A percentile compares a stretch with the other conserved stretches of the same genome.
Conservation (phyloP, 2,329 filamentous ascomycete species). For the Dothiorella sarmentorum region DNA sequence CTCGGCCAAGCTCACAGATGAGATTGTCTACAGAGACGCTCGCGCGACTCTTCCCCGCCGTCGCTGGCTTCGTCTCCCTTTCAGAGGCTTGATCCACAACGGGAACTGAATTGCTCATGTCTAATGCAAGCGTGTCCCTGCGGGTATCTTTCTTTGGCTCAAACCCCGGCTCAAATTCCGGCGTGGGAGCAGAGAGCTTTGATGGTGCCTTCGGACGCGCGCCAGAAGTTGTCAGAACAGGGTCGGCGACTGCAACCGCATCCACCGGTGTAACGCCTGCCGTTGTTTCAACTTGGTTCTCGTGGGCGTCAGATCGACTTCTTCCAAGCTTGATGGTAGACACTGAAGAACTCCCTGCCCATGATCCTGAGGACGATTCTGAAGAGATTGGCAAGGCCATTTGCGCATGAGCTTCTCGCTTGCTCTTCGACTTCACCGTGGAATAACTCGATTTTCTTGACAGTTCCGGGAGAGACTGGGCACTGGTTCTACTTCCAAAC, state of each 20-base stretch:
- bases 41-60: not conserved
- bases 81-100: no score
- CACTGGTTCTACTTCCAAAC: not conserved
- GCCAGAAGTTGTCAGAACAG: no score
- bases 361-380: not conserved
- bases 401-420: not conserved
- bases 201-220: no score
- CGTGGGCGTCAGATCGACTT: not conserved
- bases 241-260: not conserved
- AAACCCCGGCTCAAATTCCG: no score
- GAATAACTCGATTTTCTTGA: not conserved
- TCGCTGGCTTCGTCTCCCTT: not conserved
- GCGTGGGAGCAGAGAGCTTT: no score
- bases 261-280: not conserved
- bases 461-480: not conserved
- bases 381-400: not conserved
- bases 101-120: no score
- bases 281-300: not conserved
- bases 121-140: no score
- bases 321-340: not conserved
- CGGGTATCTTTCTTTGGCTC: no score
- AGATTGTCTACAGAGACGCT: no score
- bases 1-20: no score
- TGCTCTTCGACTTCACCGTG: not conserved
- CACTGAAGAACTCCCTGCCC: not conserved